Base-by-base conservation (phyloP, 768 basidiomycete species). In the Kwoniella heveanensis region DNA sequence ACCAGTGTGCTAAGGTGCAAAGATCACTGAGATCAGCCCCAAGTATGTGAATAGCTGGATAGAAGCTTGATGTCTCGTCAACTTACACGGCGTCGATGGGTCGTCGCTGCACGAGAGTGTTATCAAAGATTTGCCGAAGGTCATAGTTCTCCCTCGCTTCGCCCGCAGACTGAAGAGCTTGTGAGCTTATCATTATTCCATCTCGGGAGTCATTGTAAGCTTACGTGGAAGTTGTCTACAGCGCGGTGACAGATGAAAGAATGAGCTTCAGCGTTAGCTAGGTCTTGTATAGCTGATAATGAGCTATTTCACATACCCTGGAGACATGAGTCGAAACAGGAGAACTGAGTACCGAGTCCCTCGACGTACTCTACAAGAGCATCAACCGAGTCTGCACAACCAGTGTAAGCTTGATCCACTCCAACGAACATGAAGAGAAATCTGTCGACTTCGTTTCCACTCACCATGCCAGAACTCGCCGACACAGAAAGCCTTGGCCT, bases 271-370 rank as follows among this genome's bases (percentile, higher is more conserved):
- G n/a, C n/a, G n/a, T n/a, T n/a, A n/a, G n/a, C n/a, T n/a, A n/a
- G n/a, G n/a, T n/a, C n/a, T n/a, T n/a, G n/a, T n/a, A n/a, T n/a
- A n/a, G n/a, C n/a, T n/a, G n/a, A n/a, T n/a, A n/a, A n/a, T n/a
- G n/a, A n/a, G n/a, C n/a, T n/a, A n/a, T n/a, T n/a, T 26, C 21
- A 65, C 66, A 49, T 36, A 71, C 70, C 72, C 60, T 97, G 93
- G 22, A 97, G 83, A 21, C 91, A 91, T 7, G 91, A 90, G 75
- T 96, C 93, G 68, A 96, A 96, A 74, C 95, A 91, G 0, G 92
- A 84, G 12, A 89, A 86, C 88, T 95, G 78, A 32, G 62, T 58
- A 55, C 73, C 79, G 26, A 81, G 68, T 0, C 69, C 56, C 56
- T 81, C 79, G 47, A 80, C 51, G 65, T 77, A 77, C 47, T 57